phyloP scores from a whole-genome alignment of 345 rosid species.

The Populus deltoides region DNA sequence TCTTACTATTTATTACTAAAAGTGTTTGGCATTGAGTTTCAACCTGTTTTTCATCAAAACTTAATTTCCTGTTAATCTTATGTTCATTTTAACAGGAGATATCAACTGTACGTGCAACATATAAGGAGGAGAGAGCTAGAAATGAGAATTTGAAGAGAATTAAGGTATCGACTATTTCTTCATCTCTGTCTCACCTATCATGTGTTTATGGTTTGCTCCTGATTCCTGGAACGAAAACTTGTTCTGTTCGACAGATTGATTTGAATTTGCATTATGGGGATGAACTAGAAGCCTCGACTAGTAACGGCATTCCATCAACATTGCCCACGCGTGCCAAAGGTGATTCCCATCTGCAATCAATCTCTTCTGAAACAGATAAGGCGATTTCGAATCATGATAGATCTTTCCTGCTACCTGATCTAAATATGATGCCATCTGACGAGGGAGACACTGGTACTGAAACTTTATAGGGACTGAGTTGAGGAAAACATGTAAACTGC shows the following conservation, averaged over 20 bases:
- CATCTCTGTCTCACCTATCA: too few species aligned
- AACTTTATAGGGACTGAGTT: slow-evolving; percentile 36
- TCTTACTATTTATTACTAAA: background rate
- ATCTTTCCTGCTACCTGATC: slow-evolving; percentile 59
- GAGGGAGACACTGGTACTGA: slow-evolving; percentile 47
- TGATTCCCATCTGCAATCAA: slow-evolving; percentile 15
- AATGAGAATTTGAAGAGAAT: slow-evolving; percentile 71
- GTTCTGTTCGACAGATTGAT: slow-evolving; percentile 48
- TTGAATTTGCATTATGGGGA: slow-evolving; percentile 26
- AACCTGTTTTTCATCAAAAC: too few species aligned
- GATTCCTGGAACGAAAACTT: background rate
- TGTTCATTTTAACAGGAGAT: slow-evolving; percentile 50
- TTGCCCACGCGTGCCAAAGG: background rate
- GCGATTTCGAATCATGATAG: slow-evolving; percentile 18
- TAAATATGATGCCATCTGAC: slow-evolving; percentile 50
- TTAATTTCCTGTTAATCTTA: background rate
- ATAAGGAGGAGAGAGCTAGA: slow-evolving; percentile 38
- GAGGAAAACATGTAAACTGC: slow-evolving; percentile 5
- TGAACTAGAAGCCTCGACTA: slow-evolving; percentile 21
- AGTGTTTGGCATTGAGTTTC: too few species aligned
- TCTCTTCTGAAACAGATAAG: slow-evolving; percentile 26
- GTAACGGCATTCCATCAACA: slow-evolving; percentile 3
- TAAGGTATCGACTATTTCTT: slow-evolving; percentile 43
- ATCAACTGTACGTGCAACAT: slow-evolving; percentile 47
- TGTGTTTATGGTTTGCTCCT: too few species aligned